Evolutionary conservation across 1,139 yeast genomes (phyloP), one percentile per base, ranked within the genome.

Genomic region (Lodderomyces oxycetoniae): DNA sequence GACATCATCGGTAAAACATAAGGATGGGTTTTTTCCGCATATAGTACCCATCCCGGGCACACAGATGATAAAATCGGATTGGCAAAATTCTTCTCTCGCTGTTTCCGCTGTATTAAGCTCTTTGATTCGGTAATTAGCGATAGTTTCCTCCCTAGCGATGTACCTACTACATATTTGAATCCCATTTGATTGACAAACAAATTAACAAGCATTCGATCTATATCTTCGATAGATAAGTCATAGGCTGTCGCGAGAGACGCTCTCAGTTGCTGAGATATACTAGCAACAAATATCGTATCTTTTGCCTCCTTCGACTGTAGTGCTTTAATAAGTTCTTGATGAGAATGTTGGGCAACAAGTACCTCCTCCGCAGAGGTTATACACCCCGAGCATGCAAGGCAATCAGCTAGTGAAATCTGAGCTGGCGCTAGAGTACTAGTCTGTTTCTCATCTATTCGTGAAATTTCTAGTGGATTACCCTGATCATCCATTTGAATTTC

Each of bases 41-140:
- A 91, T 24, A 93, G 68, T 0, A 93, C 94, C 89, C 96, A 91
- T 0, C 99, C 99, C 0, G 99, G 99, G 56, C 97, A 91, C 2
- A 84, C 71, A 4, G 87, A 68, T 45, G 86, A 65, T 47, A 80
- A 50, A 12, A 74, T 38, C 22, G 87, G 88, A 10, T 67, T 64
- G 8, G 41, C 40, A 8, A 20, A 39, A 24, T 30, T 35, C 3
- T 23, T 33, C 5, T 23, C 32, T 16, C 23, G 10, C 10, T 12
- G 13, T 10, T 50, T 52, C 38, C 51, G 59, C 41, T 45, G 36
- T 22, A 30, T 49, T 39, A 8, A 67, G 53, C 76, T 79, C 23
- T 63, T 53, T 4, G 82, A 70, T 28, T 82, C 79, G 41, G 72
- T 71, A n/a, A 74, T 62, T 17, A 86, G 68, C 4, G 93, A 72